These are phyloP conservation scores for Microcera coccophila DNA, from an alignment of 2,329 filamentous ascomycete genomes.

Conservation along the genomic window DNA sequence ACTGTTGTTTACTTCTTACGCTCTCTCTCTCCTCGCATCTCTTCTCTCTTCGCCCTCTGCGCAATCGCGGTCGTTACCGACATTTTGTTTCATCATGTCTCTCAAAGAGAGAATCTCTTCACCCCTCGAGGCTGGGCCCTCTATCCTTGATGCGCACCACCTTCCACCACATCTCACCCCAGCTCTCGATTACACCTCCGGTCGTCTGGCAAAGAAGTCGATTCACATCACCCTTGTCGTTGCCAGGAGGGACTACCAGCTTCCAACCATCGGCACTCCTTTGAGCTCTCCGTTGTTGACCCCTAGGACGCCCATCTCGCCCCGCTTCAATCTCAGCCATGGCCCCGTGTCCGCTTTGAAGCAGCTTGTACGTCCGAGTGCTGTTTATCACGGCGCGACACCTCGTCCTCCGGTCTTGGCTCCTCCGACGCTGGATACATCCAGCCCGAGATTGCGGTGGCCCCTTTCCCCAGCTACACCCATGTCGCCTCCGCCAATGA, in stretches of 20 bases:
- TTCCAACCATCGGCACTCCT: conserved; percentile 35
- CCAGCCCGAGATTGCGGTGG: conserved; percentile 27
- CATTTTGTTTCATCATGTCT: conserved; percentile 33
- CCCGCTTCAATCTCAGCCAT: conserved; percentile 31
- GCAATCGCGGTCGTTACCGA: background rate
- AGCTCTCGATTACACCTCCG: conserved; percentile 57
- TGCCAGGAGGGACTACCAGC: conserved; percentile 53
- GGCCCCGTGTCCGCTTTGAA: conserved; percentile 33
- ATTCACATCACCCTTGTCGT: conserved; percentile 57
- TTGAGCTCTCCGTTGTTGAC: conserved; percentile 13
- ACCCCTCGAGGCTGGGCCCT: conserved; percentile 59
- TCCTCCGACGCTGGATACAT: conserved; percentile 27
- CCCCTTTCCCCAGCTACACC: conserved; percentile 39
- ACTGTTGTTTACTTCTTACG: conserved; percentile 4
- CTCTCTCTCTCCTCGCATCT: conserved; percentile 3
- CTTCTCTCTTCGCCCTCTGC: conserved; percentile 4
- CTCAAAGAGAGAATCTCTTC: conserved; percentile 58
- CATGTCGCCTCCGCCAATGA: conserved; percentile 42
- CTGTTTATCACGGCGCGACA: background rate
- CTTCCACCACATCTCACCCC: conserved; percentile 53
- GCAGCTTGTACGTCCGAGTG: conserved; percentile 25
- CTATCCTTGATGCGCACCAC: conserved; percentile 54
- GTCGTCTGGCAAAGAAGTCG: conserved; percentile 51
- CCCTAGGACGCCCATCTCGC: conserved; percentile 31
- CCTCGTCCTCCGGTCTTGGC: conserved; percentile 8